A percentile compares a stretch with the other conserved stretches of the same genome.
Conservation (phyloP, 306 rosid genomes). For the Fragaria nilgerrensis region DNA sequence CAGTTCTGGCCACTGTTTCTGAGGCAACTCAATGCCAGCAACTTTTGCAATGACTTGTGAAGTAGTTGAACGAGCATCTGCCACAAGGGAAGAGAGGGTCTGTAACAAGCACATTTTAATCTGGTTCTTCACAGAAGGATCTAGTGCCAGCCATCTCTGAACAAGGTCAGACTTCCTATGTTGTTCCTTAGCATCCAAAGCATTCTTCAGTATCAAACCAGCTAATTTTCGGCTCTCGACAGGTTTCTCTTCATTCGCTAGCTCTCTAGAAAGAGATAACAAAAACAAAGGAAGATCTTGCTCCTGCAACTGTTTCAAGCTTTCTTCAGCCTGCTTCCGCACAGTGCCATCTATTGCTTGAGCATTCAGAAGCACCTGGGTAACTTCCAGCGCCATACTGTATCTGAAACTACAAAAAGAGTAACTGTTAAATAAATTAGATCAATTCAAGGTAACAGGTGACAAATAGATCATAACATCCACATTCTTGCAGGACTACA, state of each 20-base stretch:
- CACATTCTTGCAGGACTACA: not conserved
- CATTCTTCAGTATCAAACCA: slow-evolving; percentile 83
- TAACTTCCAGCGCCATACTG: slow-evolving; percentile 73
- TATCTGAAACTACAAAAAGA: slow-evolving; percentile 15
- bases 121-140: slow-evolving; percentile 58
- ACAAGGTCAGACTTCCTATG: slow-evolving; percentile 72
- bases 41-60: slow-evolving; percentile 86
- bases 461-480: not conserved
- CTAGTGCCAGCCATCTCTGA: slow-evolving; percentile 80
- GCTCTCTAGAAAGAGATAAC: slow-evolving; percentile 75
- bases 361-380: slow-evolving; percentile 76
- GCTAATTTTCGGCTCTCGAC: slow-evolving; percentile 88
- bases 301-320: slow-evolving; percentile 82
- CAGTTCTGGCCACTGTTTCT: slow-evolving; percentile 87
- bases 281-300: slow-evolving; percentile 81
- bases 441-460: not conserved
- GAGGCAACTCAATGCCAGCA: slow-evolving; percentile 90
- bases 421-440: not conserved
- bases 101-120: slow-evolving; percentile 68
- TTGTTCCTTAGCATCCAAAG: slow-evolving; percentile 89
- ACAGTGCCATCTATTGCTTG: slow-evolving; percentile 73
- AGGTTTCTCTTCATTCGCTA: slow-evolving; percentile 80
- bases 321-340: slow-evolving; percentile 85
- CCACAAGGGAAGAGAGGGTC: slow-evolving; percentile 59
- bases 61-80: slow-evolving; percentile 80